Evolutionary conservation across 176 grass and related monocot species (phyloP).

Genomic region (Poa annua): DNA sequence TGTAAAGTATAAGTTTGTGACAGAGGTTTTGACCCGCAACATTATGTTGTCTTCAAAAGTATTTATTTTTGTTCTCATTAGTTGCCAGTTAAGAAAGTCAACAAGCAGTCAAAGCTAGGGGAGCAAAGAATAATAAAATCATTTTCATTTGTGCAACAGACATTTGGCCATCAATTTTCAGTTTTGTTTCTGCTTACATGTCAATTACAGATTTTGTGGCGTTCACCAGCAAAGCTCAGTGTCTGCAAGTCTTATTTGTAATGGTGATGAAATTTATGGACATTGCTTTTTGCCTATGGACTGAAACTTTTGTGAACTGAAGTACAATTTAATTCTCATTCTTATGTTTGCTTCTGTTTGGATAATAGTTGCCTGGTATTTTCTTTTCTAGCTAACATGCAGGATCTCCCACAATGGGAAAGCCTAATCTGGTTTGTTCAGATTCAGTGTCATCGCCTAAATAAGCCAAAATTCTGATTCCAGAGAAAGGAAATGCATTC

Average conservation of each 20-base stretch:
- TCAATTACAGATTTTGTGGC: background rate
- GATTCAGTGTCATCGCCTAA: background rate
- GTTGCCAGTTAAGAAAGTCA: background rate
- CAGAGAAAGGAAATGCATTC: background rate
- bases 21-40: constrained; percentile 9
- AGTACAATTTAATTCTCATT: background rate
- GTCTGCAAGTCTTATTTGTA: background rate
- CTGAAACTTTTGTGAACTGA: background rate
- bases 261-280: background rate
- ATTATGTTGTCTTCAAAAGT: constrained; percentile 30
- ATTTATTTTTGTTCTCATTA: background rate
- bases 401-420: background rate
- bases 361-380: background rate
- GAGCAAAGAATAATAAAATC: background rate
- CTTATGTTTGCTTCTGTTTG: background rate
- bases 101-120: background rate
- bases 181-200: background rate
- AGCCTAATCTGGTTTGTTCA: background rate
- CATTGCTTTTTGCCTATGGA: background rate
- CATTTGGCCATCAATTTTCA: background rate
- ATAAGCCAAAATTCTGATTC: background rate
- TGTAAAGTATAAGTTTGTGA: constrained; percentile 54
- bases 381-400: background rate
- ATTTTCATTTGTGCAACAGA: background rate
- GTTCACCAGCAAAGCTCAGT: background rate